Conservation (phyloP, 257 asterid genomes). For the Gentiana dahurica region DNA sequence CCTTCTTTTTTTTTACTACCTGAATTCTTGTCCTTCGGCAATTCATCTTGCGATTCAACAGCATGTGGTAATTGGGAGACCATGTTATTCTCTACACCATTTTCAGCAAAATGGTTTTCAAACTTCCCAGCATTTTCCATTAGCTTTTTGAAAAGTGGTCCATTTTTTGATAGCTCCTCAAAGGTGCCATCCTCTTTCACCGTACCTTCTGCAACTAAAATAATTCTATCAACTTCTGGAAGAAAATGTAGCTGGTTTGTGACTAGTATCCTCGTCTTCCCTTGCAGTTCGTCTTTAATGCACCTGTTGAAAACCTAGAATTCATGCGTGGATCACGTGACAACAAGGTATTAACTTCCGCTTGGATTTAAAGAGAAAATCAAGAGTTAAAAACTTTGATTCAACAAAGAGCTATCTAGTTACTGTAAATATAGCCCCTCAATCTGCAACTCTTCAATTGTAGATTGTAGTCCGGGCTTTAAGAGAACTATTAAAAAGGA, state of each 20-base stretch:
- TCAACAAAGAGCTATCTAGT: not conserved
- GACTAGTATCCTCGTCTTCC: conserved; percentile 88
- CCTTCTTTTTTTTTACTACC: conserved; percentile 47
- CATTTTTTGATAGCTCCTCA: conserved; percentile 82
- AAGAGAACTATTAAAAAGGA: no score
- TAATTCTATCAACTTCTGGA: conserved; percentile 86
- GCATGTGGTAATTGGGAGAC: conserved; percentile 31
- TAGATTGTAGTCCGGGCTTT: no score
- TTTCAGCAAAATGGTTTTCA: conserved; percentile 82
- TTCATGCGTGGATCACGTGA: conserved; percentile 9
- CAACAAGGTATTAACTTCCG: no score
- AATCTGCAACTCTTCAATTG: no score
- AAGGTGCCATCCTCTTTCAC: conserved; percentile 98
- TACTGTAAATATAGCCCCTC: no score
- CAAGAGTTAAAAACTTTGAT: not conserved
- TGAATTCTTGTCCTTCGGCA: conserved; percentile 34
- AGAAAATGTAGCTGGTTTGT: conserved; percentile 96
- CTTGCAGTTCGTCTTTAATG: conserved; percentile 77
- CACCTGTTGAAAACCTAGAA: conserved; percentile 80
- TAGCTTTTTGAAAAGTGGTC: conserved; percentile 63
- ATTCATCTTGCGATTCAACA: conserved; percentile 42
- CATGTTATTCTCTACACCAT: conserved; percentile 24
- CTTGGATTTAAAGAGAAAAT: no score
- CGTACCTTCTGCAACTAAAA: conserved; percentile 84
- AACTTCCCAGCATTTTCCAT: conserved; percentile 99